phyloP scores from a whole-genome alignment of 257 asterid species.

The Solanum medicagineum region DNA sequence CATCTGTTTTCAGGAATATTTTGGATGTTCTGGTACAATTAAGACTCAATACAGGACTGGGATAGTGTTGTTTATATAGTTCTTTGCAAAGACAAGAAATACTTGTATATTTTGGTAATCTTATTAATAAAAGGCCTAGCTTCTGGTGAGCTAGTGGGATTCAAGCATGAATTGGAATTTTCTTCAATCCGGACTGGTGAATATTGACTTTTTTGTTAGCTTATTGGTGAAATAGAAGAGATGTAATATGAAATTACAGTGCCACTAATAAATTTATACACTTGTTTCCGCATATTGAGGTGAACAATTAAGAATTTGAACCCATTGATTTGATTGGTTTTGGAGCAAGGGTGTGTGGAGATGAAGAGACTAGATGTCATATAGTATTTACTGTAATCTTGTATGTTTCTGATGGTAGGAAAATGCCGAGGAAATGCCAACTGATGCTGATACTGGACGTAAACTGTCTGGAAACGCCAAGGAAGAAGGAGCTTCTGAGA shows the following conservation, averaged over 20 bases:
- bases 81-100: not conserved
- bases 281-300: not conserved
- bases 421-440: constrained; percentile 18
- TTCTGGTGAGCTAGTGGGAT: too few relatives aligned
- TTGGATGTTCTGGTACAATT: not conserved
- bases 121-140: too few relatives aligned
- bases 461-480: constrained; percentile 12
- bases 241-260: not conserved
- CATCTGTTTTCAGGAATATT: not conserved
- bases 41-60: not conserved
- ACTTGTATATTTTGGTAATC: not conserved
- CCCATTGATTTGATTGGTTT: not conserved
- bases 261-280: not conserved
- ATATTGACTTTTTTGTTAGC: not conserved
- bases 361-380: not conserved
- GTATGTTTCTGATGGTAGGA: constrained; percentile 21
- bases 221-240: not conserved
- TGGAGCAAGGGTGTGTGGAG: not conserved
- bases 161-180: too few relatives aligned
- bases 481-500: constrained; percentile 21
- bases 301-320: not conserved
- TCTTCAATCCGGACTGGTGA: not conserved
- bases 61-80: not conserved
- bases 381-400: not conserved
- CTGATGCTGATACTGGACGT: constrained; percentile 16